A percentile compares a stretch with the other conserved stretches of the same genome.
phyloP scores from a whole-genome alignment of 768 basidiomycete genomes.

The Megacollybia marginata region DNA sequence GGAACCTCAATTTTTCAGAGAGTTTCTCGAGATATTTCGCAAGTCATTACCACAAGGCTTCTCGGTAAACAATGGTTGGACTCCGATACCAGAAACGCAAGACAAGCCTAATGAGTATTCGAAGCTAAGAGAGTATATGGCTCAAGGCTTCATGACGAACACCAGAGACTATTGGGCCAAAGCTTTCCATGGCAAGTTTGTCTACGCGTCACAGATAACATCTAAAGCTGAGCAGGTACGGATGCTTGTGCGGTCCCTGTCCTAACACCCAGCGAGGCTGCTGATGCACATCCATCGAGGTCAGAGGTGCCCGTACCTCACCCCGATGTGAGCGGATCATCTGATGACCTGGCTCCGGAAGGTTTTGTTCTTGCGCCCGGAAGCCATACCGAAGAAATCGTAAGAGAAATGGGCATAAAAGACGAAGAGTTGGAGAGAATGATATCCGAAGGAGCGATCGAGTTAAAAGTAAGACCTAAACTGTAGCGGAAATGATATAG shows the following conservation, averaged over 20 bases:
- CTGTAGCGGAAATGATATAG: background rate
- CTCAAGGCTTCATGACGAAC: slow-evolving; percentile 52
- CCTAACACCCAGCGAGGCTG: slow-evolving; percentile 56
- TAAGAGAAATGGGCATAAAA: slow-evolving; percentile 44
- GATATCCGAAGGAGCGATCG: slow-evolving; percentile 39
- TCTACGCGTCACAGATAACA: background rate
- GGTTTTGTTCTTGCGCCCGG: slow-evolving; percentile 35
- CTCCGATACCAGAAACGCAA: slow-evolving; percentile 40
- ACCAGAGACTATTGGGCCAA: slow-evolving; percentile 64
- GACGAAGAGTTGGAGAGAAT: slow-evolving; percentile 31
- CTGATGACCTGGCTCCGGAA: slow-evolving; percentile 3
- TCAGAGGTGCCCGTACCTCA: slow-evolving; percentile 43
- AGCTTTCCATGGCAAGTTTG: slow-evolving; percentile 52
- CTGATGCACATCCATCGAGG: slow-evolving; percentile 27
- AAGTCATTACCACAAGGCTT: slow-evolving; percentile 39
- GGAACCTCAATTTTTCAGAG: slow-evolving; percentile 64
- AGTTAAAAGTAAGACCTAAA: background rate
- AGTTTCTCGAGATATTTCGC: slow-evolving; percentile 51
- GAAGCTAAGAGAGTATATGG: slow-evolving; percentile 46
- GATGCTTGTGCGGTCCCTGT: slow-evolving; percentile 73
- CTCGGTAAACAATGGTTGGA: slow-evolving; percentile 43
- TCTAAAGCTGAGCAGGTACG: slow-evolving; percentile 34
- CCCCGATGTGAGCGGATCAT: slow-evolving; percentile 27
- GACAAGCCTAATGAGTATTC: slow-evolving; percentile 47
- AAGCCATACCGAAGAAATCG: slow-evolving; percentile 43